Base-by-base conservation (phyloP, 257 asterid genomes). In the Solanum infundibuliforme region DNA sequence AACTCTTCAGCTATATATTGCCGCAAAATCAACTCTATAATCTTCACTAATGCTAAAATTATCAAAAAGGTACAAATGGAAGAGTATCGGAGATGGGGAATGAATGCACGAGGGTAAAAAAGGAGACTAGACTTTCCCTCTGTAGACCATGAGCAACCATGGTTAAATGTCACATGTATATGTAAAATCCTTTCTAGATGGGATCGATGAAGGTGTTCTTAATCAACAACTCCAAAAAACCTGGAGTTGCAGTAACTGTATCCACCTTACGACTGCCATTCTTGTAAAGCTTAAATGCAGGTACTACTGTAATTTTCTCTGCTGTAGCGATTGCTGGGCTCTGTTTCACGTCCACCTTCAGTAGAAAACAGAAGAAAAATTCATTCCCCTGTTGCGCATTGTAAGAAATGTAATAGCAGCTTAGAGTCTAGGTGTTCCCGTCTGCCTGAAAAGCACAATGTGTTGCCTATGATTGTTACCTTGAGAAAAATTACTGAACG, bases 401-500 rank as follows among this genome's bases (percentile, higher is more conserved):
- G n/a, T 18, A 55, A 6, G 65, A 55, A 55, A 20, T 55, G 1
- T 20, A 55, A 55, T 55, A 55, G 25, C 65, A 20, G 65, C 65
- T 20, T 55, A 55, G 65, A 55, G 25, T 20, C 65, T 7, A 55
- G 65, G 65, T 20, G 25, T 55, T 55, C 25, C 11, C 3, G 18
- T 79, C 32, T 60, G 75, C 75, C 36, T 66, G 73, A 29, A 5
- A 12, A 66, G n/a, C 43, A 72, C 16, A 3, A 13, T 6, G 5
- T n/a, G 5, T 12, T n/a, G 76, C 11, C 23, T 58, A 7, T 76
- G 77, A 46, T 38, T 13, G 66, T 87, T 91, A 95, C 99, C 99
- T 94, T 97, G 90, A 95, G 94, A 91, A 97, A 95, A 87, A 90
- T 95, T 82, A 97, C 84, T 13, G 94, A 89, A 6, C 97, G 99